phyloP scores from a whole-genome alignment of 495 filamentous ascomycete genomes.

The Aspergillus panamensis region DNA sequence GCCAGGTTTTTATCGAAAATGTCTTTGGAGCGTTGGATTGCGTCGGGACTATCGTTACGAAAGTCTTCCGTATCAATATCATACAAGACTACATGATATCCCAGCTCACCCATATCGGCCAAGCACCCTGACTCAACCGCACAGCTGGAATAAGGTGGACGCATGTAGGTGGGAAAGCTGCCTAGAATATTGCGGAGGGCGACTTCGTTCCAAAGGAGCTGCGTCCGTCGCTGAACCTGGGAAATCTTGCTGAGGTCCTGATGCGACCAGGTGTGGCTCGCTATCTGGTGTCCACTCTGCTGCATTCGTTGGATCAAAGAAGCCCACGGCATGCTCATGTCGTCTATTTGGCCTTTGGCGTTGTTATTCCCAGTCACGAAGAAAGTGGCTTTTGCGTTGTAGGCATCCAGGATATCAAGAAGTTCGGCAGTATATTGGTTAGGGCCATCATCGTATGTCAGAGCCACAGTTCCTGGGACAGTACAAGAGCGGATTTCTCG shows the following conservation, averaged over 20 bases:
- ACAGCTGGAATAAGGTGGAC: constrained; percentile 77
- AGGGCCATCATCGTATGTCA: constrained; percentile 80
- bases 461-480: constrained; percentile 59
- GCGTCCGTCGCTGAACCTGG: constrained; percentile 53
- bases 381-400: constrained; percentile 70
- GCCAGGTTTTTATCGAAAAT: constrained; percentile 59
- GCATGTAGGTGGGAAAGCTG: constrained; percentile 81
- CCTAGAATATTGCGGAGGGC: constrained; percentile 76
- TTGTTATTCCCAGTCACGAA: constrained; percentile 75
- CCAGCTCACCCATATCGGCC: constrained; percentile 57
- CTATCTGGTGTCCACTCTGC: constrained; percentile 73
- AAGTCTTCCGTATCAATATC: constrained; percentile 81
- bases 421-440: constrained; percentile 65
- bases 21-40: constrained; percentile 70
- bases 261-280: constrained; percentile 84
- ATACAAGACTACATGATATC: constrained; percentile 74
- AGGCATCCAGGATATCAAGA: constrained; percentile 63
- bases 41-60: constrained; percentile 52
- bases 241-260: constrained; percentile 61
- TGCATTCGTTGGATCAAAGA: constrained; percentile 66
- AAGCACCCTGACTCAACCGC: constrained; percentile 53
- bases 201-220: constrained; percentile 77
- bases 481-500: constrained; percentile 64
- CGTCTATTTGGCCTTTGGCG: constrained; percentile 69
- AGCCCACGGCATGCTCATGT: constrained; percentile 52